Conservation (phyloP, 208 protist species). For the Borovskyia barvae region DNA sequence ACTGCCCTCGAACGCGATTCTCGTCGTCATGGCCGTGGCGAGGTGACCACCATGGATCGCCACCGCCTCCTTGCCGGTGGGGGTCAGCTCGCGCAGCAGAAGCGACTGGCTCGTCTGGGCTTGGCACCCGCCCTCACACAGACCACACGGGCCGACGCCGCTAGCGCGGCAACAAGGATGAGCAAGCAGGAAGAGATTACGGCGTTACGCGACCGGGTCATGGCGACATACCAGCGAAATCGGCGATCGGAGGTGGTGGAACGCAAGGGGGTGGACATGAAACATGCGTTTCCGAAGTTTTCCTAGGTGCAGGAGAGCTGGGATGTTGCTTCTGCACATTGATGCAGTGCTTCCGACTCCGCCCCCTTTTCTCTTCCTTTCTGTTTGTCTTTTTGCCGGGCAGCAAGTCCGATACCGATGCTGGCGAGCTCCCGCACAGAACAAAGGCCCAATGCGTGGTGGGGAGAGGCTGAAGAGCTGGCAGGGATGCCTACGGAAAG, state of each 20-base stretch:
- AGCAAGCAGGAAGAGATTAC: slow-evolving; percentile 74
- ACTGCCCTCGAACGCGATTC: slow-evolving; percentile 34
- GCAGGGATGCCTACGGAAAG: too few relatives aligned
- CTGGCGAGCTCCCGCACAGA: too few relatives aligned
- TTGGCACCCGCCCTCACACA: slow-evolving; percentile 44
- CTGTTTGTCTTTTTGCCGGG: not conserved
- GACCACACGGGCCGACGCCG: slow-evolving; percentile 4
- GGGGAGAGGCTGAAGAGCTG: too few relatives aligned
- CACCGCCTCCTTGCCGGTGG: slow-evolving; percentile 30
- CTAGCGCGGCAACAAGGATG: slow-evolving; percentile 2
- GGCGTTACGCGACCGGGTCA: slow-evolving; percentile 62
- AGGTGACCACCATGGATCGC: slow-evolving; percentile 3
- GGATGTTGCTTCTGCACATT: not conserved
- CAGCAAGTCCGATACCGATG: too few relatives aligned
- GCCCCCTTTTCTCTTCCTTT: not conserved
- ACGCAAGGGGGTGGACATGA: slow-evolving; percentile 75
- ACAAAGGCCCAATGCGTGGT: too few relatives aligned
- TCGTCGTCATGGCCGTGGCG: not conserved
- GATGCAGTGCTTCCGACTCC: not conserved
- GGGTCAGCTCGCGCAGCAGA: slow-evolving; percentile 47
- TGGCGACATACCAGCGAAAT: slow-evolving; percentile 79
- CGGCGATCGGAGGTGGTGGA: slow-evolving; percentile 37
- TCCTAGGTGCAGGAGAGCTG: slow-evolving; percentile 2
- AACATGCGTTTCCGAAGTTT: slow-evolving; percentile 75
- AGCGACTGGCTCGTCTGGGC: slow-evolving; percentile 66